Conservation (phyloP, 257 asterid species). For the Marsdenia floribunda region DNA sequence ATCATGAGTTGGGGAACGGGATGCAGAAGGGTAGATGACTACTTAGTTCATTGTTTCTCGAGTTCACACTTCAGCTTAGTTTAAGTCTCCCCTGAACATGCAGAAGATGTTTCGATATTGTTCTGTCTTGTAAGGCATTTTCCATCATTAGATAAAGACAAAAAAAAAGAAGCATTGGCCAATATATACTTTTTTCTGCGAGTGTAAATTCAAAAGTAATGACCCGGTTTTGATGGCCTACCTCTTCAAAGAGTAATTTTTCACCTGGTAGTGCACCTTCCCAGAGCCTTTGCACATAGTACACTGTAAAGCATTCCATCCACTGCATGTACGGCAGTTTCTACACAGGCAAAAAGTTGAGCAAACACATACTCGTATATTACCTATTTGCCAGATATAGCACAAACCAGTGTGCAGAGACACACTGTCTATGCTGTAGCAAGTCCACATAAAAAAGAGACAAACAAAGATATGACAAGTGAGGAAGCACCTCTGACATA, state of each 20-base stretch:
- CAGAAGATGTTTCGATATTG: neutral
- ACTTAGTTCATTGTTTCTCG: neutral
- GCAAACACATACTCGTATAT: neutral
- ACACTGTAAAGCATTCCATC: constrained; percentile 94
- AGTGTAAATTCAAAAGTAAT: neutral
- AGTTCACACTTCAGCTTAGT: neutral
- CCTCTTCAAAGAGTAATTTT: constrained; percentile 75
- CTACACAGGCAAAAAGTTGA: constrained; percentile 35
- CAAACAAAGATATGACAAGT: neutral
- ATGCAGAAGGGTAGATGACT: neutral
- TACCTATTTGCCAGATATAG: constrained; percentile 1
- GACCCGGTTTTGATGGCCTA: constrained; percentile 20
- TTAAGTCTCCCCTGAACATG: neutral
- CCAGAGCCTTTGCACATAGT: constrained; percentile 95
- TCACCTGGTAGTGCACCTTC: constrained; percentile 87
- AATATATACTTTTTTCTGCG: neutral
- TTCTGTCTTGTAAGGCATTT: neutral
- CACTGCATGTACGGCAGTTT: constrained; percentile 77
- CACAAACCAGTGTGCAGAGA: neutral
- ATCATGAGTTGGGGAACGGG: neutral
- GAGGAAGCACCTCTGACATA: constrained; percentile 63
- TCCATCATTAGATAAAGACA: neutral
- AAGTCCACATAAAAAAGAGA: neutral
- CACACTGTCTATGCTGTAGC: neutral
- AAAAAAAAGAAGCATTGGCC: neutral